These are phyloP conservation scores for Suhomyces sp. DNA, from an alignment of 805 yeast species.

Conservation along the genomic window DNA sequence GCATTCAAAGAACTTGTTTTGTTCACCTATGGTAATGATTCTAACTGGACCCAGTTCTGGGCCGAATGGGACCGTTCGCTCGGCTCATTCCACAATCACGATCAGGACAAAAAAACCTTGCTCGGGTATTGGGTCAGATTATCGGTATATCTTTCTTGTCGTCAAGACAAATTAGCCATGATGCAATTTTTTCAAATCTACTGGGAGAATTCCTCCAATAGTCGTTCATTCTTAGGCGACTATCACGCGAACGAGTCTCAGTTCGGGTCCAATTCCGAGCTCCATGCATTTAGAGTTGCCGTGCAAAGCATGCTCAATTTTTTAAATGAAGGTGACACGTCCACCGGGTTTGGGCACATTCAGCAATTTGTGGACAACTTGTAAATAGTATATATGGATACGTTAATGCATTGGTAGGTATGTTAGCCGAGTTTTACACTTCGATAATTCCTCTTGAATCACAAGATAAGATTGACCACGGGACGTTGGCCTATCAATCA, in stretches of 20 bases:
- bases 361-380: constrained; percentile 8
- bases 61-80: constrained; percentile 30
- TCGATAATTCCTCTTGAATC: background rate
- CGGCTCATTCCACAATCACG: constrained; percentile 6
- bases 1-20: constrained; percentile 34
- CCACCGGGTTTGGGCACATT: constrained; percentile 48
- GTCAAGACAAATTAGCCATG: constrained; percentile 24
- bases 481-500: background rate
- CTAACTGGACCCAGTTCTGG: constrained; percentile 41
- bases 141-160: constrained; percentile 29
- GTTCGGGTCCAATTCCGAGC: constrained; percentile 22
- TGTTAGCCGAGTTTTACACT: background rate
- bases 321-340: constrained; percentile 34
- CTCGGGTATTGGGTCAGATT: constrained; percentile 31
- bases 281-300: constrained; percentile 21
- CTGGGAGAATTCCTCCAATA: constrained; percentile 24
- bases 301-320: constrained; percentile 15
- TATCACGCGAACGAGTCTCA: constrained; percentile 11
- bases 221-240: constrained; percentile 25
- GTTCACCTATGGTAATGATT: constrained; percentile 37
- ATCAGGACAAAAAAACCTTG: background rate
- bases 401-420: background rate
- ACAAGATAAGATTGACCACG: background rate
- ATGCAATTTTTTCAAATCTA: constrained; percentile 27
- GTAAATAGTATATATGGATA: background rate